phyloP scores from a whole-genome alignment of 176 grass and related monocot species.

The Calamus simplicifolius region DNA sequence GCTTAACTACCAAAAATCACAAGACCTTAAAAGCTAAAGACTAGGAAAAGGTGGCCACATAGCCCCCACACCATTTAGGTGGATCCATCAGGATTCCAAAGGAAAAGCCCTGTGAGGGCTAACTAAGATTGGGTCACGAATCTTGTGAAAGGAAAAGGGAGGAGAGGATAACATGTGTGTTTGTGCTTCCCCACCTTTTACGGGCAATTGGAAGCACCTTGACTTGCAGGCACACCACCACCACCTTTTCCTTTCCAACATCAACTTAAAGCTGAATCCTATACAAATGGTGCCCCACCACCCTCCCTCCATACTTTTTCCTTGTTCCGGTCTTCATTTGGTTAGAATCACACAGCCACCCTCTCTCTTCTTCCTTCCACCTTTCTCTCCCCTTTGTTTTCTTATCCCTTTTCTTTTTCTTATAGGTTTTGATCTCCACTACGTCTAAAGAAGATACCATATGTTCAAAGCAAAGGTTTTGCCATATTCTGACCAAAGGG shows the following conservation, averaged over 20 bases:
- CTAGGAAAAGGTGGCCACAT: too few relatives aligned
- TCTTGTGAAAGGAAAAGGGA: not conserved
- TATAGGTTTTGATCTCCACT: not conserved
- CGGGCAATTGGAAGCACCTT: conserved; percentile 20
- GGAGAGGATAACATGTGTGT: conserved; percentile 7
- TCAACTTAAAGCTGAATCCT: conserved; percentile 14
- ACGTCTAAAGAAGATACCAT: not conserved
- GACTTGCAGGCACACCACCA: conserved; percentile 7
- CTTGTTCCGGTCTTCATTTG: not conserved
- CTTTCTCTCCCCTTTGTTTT: conserved; percentile 2
- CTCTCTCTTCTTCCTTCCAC: conserved; percentile 2
- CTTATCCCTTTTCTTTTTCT: conserved; percentile 13
- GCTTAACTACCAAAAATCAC: conserved; percentile 3
- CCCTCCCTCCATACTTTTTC: not conserved
- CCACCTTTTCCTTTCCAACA: conserved; percentile 9
- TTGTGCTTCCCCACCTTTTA: conserved; percentile 17
- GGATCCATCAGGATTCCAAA: conserved; percentile 5
- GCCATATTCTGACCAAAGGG: conserved; percentile 13
- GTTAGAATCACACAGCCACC: conserved; percentile 28
- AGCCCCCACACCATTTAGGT: not conserved
- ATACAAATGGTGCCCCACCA: too few relatives aligned
- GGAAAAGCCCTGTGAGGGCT: not conserved
- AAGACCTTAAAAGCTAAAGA: conserved; percentile 2
- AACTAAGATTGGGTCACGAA: not conserved
- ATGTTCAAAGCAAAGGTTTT: conserved; percentile 13